A percentile compares a stretch with the other conserved stretches of the same genome.
Evolutionary conservation across 139 green algal genomes (phyloP).

Genomic region (Eudorina sp.): DNA sequence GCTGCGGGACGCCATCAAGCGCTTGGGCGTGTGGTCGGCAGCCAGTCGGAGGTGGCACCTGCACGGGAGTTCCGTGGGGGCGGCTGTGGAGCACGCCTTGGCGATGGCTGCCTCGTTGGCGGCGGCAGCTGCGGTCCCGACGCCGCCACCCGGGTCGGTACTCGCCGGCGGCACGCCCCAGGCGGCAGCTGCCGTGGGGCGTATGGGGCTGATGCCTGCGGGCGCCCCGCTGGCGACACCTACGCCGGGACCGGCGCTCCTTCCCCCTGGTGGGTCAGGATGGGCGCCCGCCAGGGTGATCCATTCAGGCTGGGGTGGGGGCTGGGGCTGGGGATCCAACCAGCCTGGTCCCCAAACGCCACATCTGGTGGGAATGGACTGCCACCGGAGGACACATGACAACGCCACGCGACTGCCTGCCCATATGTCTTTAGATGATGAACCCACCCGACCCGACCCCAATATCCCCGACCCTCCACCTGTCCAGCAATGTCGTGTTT

Average conservation of each 20-base stretch:
- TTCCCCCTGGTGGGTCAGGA: background rate
- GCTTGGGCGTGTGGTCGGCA: conserved; percentile 18
- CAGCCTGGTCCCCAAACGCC: too few species aligned
- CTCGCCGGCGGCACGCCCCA: background rate
- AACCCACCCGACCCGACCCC: too few species aligned
- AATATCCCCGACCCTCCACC: too few species aligned
- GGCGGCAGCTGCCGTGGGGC: background rate
- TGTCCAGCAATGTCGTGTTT: too few species aligned
- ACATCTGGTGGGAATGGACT: too few species aligned
- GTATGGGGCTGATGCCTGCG: background rate
- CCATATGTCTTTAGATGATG: too few species aligned
- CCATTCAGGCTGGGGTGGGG: background rate
- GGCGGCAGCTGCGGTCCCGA: background rate
- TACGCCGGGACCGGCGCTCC: background rate
- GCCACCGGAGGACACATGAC: too few species aligned
- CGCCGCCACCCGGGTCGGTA: too few species aligned
- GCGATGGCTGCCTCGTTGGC: background rate
- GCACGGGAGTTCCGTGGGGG: background rate
- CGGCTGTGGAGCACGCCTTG: background rate
- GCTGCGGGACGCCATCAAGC: conserved; percentile 50
- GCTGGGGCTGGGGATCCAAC: background rate
- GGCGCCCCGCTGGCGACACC: background rate
- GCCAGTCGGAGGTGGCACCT: conserved; percentile 1
- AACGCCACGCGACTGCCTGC: too few species aligned
- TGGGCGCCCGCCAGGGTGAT: too few species aligned